phyloP scores from a whole-genome alignment of 352 stramenopile species.

The Globisporangium solare region DNA sequence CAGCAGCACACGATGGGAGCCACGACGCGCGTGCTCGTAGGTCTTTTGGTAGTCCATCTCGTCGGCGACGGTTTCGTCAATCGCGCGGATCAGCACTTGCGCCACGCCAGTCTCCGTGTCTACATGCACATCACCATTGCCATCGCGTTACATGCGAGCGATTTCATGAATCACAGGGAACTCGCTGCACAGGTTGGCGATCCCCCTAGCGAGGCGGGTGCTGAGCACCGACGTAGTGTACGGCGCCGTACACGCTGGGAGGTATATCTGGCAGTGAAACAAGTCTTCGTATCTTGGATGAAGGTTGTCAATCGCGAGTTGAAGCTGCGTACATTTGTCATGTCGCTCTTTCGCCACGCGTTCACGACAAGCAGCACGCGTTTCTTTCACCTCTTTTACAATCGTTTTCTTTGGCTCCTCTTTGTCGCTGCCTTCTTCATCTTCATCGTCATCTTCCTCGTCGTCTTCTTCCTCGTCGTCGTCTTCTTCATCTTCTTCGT shows the following conservation, averaged over 20 bases:
- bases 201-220: conserved; percentile 18
- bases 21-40: conserved; percentile 28
- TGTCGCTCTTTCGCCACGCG: conserved; percentile 10
- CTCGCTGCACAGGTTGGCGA: conserved; percentile 34
- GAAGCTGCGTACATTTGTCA: conserved; percentile 9
- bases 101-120: conserved; percentile 15
- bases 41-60: conserved; percentile 24
- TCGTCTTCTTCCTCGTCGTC: conserved; percentile 13
- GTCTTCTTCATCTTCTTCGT: conserved; percentile 22
- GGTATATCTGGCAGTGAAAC: conserved; percentile 20
- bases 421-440: background rate
- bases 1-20: conserved; percentile 26
- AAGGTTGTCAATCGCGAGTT: conserved; percentile 17
- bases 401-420: background rate
- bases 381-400: conserved; percentile 14
- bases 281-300: conserved; percentile 27
- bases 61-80: conserved; percentile 37
- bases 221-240: conserved; percentile 26
- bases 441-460: conserved; percentile 14
- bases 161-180: conserved; percentile 40
- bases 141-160: conserved; percentile 10
- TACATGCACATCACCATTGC: background rate
- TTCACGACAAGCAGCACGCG: conserved; percentile 1
- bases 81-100: conserved; percentile 23
- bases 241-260: conserved; percentile 25